Percentiles rank a stretch among this genome's conserved stretches.
Conservation (phyloP, 208 protist species). For the Naegleria gruberi region DNA sequence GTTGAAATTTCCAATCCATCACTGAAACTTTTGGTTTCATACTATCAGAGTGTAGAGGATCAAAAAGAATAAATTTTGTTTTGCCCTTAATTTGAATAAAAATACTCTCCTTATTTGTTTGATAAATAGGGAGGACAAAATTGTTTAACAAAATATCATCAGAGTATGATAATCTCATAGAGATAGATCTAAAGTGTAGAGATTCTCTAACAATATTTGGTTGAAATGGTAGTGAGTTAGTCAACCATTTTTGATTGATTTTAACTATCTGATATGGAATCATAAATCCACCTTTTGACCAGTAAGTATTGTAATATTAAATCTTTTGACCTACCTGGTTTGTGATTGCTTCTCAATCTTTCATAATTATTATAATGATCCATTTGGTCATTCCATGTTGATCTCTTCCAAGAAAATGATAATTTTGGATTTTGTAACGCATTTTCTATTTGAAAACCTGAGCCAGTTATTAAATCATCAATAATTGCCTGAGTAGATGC, state of each 20-base stretch:
- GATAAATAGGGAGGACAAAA: neutral
- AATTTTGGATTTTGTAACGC: neutral
- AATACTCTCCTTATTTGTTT: neutral
- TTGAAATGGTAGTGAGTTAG: neutral
- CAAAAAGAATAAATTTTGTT: neutral
- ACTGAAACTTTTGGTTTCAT: neutral
- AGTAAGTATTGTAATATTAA: too few relatives aligned
- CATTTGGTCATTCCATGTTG: neutral
- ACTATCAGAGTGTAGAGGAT: neutral
- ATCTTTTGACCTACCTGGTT: too few relatives aligned
- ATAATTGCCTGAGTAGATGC: neutral
- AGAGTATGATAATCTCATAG: neutral
- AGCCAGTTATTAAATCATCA: neutral
- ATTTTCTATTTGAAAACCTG: neutral
- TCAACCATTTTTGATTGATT: neutral
- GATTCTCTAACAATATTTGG: neutral
- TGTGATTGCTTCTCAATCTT: neutral
- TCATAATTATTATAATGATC: neutral
- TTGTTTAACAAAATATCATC: neutral
- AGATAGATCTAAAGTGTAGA: neutral
- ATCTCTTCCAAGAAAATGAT: neutral
- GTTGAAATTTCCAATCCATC: neutral
- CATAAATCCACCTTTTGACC: neutral
- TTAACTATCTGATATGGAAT: neutral
- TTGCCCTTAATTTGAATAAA: neutral